Evolutionary conservation across 2,329 filamentous ascomycete genomes (phyloP), one percentile per base, ranked within the genome.

Genomic region (Ophiostoma australiae): DNA sequence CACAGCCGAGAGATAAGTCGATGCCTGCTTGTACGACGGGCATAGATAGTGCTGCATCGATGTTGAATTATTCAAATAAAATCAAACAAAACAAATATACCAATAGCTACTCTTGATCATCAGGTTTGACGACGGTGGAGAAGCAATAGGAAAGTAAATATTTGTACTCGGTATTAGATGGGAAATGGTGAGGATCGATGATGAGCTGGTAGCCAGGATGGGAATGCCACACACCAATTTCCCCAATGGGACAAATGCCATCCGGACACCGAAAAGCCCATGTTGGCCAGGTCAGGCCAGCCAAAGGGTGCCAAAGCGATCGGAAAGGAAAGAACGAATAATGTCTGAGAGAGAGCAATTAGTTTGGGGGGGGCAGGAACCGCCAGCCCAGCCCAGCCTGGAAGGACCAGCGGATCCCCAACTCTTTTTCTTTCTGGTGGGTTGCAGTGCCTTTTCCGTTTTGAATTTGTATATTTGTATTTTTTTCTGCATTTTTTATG

Each of bases 161-260:
- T 11, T 4, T 27, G 13, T 10, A 27, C 17, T 11, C 15, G 20
- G 44, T 48, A 20, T n/a, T n/a, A 48, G 17, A 48, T 48, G 23
- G n/a, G 52, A 58, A 23, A 27, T 58, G 52, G n/a, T 58, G 52
- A 58, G 23, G 13, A 17, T 20, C 52, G 52, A 58, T 41, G 31
- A 52, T 17, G 67, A 72, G 44, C 58, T 33, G 41, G 27, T 67
- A 33, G 39, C 15, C 52, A 55, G 17, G 31, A 68, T 69, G 68
- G 68, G 48, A 71, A 55, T 52, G 68, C 44, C 65, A 67, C 31
- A 58, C 66, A 69, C 66, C 66, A 70, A 41, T 70, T 69, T 69
- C 71, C 70, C 69, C 70, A 72, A 70, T 41, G 15, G 73, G 73
- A 41, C 41, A 74, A 74, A 72, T 74, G 58, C 73, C 70, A 71